Conservation (phyloP, 306 rosid genomes). For the Lagenaria siceraria region DNA sequence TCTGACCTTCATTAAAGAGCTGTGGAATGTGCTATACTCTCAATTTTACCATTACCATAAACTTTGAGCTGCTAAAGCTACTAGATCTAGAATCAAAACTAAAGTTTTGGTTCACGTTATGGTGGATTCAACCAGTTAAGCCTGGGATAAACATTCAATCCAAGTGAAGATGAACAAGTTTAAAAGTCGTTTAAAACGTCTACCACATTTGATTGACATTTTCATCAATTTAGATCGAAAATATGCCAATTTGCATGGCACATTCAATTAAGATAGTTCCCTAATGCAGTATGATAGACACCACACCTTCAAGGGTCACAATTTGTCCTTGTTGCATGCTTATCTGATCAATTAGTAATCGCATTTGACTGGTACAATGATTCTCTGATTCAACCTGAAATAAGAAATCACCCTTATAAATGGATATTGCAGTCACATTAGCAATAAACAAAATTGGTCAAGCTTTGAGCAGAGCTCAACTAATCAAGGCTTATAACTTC, state of each 20-base stretch:
- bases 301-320: constrained; percentile 56
- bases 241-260: not conserved
- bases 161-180: not conserved
- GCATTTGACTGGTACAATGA: constrained; percentile 60
- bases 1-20: not conserved
- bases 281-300: not conserved
- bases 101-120: not conserved
- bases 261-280: not conserved
- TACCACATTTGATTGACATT: not conserved
- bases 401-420: constrained; percentile 4
- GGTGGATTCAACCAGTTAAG: not conserved
- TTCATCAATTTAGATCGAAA: not conserved
- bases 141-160: not conserved
- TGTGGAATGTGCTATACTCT: not conserved
- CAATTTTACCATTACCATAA: not conserved
- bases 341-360: constrained; percentile 72
- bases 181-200: not conserved
- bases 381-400: constrained; percentile 70
- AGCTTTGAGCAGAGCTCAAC: not conserved
- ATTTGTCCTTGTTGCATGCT: constrained; percentile 80
- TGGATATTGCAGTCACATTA: not conserved
- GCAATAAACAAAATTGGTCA: not conserved
- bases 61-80: not conserved
- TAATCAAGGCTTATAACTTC: not conserved
- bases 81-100: not conserved